Conservation (phyloP, 2,329 filamentous ascomycete genomes). For the Alternaria rosae region DNA sequence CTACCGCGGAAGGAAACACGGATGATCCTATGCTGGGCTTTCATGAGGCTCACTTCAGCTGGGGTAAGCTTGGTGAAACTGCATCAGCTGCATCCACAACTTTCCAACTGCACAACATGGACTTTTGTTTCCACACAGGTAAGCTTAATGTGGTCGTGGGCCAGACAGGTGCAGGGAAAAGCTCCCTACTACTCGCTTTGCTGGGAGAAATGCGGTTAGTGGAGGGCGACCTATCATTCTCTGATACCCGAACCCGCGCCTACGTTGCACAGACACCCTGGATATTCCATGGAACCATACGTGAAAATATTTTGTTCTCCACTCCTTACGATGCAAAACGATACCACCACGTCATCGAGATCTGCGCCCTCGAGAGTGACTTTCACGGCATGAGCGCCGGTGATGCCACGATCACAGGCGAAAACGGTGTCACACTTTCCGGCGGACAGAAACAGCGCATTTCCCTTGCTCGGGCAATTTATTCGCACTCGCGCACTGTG, state of each 20-base stretch:
- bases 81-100: not conserved
- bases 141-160: not conserved
- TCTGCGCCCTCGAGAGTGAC: conserved; percentile 12
- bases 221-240: not conserved
- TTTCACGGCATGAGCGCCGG: conserved; percentile 5
- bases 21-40: not conserved
- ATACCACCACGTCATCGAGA: conserved; percentile 13
- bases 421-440: conserved; percentile 48
- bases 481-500: conserved; percentile 52
- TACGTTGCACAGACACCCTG: conserved; percentile 9
- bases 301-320: conserved; percentile 14
- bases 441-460: conserved; percentile 58
- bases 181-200: not conserved
- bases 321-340: not conserved
- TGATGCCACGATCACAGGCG: conserved; percentile 11
- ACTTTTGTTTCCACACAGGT: not conserved
- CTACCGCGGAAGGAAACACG: not conserved
- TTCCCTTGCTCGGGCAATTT: conserved; percentile 49
- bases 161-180: not conserved
- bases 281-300: conserved; percentile 14
- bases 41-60: not conserved
- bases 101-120: not conserved
- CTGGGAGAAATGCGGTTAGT: not conserved
- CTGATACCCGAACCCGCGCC: not conserved
- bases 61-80: not conserved